Evolutionary conservation across 2,329 filamentous ascomycete genomes (phyloP), one percentile per base, ranked within the genome.

Genomic region (Cladosporium cucumerinum): DNA sequence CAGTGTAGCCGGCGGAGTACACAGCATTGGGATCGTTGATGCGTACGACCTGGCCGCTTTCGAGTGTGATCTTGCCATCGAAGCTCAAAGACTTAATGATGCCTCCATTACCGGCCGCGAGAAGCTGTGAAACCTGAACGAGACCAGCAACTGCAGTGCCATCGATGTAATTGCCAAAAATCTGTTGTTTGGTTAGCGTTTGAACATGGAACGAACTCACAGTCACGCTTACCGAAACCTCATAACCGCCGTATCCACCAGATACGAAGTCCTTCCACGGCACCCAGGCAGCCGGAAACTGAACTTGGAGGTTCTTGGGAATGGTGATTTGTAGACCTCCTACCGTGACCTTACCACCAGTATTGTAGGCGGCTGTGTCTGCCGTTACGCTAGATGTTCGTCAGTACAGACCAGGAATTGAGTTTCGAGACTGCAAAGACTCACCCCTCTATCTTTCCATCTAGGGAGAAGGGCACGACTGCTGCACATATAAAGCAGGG

Each of bases 241-340:
- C 72, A 51, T 71, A 64, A 11, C 69, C 69, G 36, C 25, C 39
- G 51, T 62, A 67, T 21, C 57, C 66, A 12, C 67, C 70, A 23
- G 70, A 72, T 1, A 67, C 72, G n/a, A 78, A 68, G 8, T 75
- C 66, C 11, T 66, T 69, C 55, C 76, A 84, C 0, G 81, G 80
- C 26, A 82, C 76, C 67, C 77, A 82, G 16, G 78, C 77, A 3
- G 78, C 79, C 0, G 81, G 82, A 49, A 84, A 83, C 57, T 82
- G 78, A 3, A 82, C 80, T 8, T 82, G 77, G 23, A 84, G 67
- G 65, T 84, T 84, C 70, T 82, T 78, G 2, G 82, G 82, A 2
- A 84, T 80, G 7, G 72, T 76, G 55, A 84, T 78, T 12, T 69
- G 74, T 68, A 78, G 81, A 0, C 80, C 80, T 52, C 80, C 81